Conservation (phyloP, 169 alveolate genomes). For the Cytauxzoon felis region DNA sequence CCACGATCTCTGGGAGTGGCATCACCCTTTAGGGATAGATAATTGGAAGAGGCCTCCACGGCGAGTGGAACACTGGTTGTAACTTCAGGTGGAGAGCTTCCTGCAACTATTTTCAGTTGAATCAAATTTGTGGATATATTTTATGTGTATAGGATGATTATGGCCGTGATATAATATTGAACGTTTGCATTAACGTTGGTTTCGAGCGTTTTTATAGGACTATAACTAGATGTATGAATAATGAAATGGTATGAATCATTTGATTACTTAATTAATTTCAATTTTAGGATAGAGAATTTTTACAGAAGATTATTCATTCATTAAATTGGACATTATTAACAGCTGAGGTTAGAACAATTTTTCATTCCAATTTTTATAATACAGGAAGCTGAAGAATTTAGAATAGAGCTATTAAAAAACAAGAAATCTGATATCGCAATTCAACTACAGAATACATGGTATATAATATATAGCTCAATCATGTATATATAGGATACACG, state of each 20-base stretch:
- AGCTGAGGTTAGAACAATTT: slow-evolving; percentile 20
- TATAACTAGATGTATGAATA: slow-evolving; percentile 23
- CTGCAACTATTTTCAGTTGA: no score
- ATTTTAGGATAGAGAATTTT: slow-evolving; percentile 45
- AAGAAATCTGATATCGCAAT: slow-evolving; percentile 48
- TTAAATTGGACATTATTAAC: slow-evolving; percentile 74
- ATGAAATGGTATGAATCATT: not conserved
- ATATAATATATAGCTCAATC: not conserved
- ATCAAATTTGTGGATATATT: no score
- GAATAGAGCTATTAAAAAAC: slow-evolving; percentile 55
- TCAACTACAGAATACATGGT: slow-evolving; percentile 66
- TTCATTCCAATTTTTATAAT: not conserved
- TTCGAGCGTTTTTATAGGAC: slow-evolving; percentile 51
- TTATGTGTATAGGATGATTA: slow-evolving; percentile 39
- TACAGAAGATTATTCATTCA: slow-evolving; percentile 61
- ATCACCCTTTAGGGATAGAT: no score
- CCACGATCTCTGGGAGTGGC: no score
- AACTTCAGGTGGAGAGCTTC: no score
- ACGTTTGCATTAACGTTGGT: slow-evolving; percentile 50
- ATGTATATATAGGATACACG: slow-evolving; percentile 27
- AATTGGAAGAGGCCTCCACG: no score
- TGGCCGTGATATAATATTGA: slow-evolving; percentile 43
- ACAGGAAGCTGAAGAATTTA: slow-evolving; percentile 65
- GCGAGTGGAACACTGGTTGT: no score
- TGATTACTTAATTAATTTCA: no score